Percentiles rank a stretch among this genome's conserved stretches.
Conservation (phyloP, 1,284 basidiomycete species). For the Ceratobasidium sp. region DNA sequence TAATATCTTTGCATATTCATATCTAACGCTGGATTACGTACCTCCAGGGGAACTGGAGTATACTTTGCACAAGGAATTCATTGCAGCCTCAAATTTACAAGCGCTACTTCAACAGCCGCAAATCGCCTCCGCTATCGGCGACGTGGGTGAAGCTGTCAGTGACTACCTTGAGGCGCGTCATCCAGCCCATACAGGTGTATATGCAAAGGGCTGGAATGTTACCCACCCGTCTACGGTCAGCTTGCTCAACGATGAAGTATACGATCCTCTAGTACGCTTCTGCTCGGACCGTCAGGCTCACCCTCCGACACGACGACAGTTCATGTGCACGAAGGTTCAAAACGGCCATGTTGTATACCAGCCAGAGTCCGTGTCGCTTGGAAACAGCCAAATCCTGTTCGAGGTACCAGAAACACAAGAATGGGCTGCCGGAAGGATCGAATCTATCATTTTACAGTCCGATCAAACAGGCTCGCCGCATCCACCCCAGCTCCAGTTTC, state of each 20-base stretch:
- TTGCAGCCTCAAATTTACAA: background rate
- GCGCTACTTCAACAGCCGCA: background rate
- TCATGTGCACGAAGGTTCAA: background rate
- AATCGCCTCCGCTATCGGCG: background rate
- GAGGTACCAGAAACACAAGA: background rate
- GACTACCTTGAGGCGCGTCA: background rate
- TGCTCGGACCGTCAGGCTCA: background rate
- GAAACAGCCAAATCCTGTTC: background rate
- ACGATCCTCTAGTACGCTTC: background rate
- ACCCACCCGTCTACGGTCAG: background rate
- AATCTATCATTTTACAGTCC: background rate
- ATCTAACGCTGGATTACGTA: background rate
- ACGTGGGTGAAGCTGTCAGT: background rate
- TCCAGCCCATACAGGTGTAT: background rate
- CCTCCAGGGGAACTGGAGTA: conserved; percentile 11
- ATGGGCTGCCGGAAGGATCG: background rate
- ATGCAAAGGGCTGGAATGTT: background rate
- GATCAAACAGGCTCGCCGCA: too few species aligned
- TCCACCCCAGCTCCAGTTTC: background rate
- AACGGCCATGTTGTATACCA: background rate
- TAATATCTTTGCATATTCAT: background rate
- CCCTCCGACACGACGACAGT: background rate
- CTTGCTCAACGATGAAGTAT: background rate
- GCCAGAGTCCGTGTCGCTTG: background rate
- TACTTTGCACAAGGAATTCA: conserved; percentile 27